Conservation (phyloP, 768 basidiomycete species). For the Glaciozyma antarctica region DNA sequence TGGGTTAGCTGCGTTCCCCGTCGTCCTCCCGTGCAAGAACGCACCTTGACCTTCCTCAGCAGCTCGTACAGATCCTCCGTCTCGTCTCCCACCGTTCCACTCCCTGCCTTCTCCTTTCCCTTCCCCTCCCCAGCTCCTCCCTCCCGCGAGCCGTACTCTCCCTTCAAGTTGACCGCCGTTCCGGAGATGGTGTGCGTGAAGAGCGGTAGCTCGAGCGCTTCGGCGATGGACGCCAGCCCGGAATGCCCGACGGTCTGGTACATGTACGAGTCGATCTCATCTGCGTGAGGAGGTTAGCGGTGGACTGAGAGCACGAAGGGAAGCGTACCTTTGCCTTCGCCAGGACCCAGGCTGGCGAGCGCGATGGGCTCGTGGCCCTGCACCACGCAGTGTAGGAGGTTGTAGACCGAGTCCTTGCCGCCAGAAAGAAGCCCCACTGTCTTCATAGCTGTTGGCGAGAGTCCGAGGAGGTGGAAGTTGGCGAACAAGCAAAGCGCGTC, state of each 20-base stretch:
- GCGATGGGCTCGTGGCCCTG: constrained; percentile 83
- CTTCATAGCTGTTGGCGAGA: constrained; percentile 55
- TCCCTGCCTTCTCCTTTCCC: constrained; percentile 8
- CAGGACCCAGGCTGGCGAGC: constrained; percentile 77
- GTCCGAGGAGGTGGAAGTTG: neutral
- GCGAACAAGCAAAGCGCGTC: neutral
- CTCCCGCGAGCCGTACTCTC: constrained; percentile 61
- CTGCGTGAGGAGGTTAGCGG: constrained; percentile 43
- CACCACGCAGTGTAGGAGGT: constrained; percentile 72
- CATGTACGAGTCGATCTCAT: constrained; percentile 95
- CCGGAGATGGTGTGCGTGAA: constrained; percentile 74
- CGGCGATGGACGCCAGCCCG: constrained; percentile 74
- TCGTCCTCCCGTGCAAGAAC: constrained; percentile 13
- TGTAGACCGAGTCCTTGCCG: constrained; percentile 96
- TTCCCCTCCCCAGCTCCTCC: neutral
- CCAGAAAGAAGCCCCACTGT: constrained; percentile 90
- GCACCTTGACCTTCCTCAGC: constrained; percentile 65
- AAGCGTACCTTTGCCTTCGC: constrained; percentile 66
- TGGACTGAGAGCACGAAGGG: neutral
- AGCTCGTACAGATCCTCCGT: constrained; percentile 83
- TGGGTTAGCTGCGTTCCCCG: neutral
- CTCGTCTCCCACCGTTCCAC: constrained; percentile 69
- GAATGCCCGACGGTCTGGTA: constrained; percentile 99
- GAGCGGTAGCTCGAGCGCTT: constrained; percentile 74
- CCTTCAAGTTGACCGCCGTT: constrained; percentile 63